Base-by-base conservation (phyloP, 2,329 filamentous ascomycete species). In the Aureobasidium pullulans region DNA sequence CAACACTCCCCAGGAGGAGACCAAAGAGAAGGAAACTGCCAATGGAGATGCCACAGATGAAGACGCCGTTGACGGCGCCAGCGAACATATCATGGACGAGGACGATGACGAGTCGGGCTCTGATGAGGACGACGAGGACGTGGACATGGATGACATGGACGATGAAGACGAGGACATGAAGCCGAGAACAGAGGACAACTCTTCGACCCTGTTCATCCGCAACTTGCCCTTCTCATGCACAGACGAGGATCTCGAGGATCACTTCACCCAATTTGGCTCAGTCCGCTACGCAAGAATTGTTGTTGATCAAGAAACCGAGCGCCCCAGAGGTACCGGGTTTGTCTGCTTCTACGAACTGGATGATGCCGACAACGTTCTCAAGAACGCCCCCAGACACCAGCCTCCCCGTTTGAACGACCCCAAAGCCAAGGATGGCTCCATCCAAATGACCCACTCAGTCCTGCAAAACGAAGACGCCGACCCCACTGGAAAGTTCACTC, bases 241-340 rank as follows among this genome's bases (percentile, higher is more conserved):
- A 16, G 92, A 99, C 67, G 87, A 91, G 54, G 81, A 84, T 50
- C 82, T 99, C 46, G 88, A 92, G 69, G 81, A 86, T 53, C 93
- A 96, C 71, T 99, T 99, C 69, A 78, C 79, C n/a, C 80, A 87
- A 67, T 97, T 99, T 68, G 95, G 94, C 29, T 82, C 81, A n/a
- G 79, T 96, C 40, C 84, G 92, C 39, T 99, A 97, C 71, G 94
- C 93, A 5, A 84, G 95, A 64, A 86, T 96, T 9, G 95, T 99
- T 39, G 83, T 95, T 70, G 93, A 99, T 70, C 86, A 81, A 48
- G 84, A 85, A 28, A 96, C 90, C 0, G 91, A 92, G 66, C 86
- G 90, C 54, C 90, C 94, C 1, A 90, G 89, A 49, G 94, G 94
- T 29, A 97, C 93, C 34, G 94, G 88, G 4, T 99, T 99, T 68